Evolutionary conservation across 768 basidiomycete species (phyloP).

Genomic region (Panus rudis): DNA sequence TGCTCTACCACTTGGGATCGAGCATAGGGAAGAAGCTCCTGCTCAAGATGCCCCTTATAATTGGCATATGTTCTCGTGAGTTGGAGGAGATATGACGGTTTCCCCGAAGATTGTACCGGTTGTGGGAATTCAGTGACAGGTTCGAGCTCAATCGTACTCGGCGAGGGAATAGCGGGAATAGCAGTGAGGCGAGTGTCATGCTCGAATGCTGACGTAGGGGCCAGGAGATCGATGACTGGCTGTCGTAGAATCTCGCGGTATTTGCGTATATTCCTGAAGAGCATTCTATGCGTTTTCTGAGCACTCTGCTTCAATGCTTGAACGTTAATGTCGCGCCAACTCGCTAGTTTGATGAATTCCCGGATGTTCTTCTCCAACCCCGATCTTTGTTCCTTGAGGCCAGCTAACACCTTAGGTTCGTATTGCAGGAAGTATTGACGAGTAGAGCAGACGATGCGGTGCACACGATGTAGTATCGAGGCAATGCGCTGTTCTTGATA

Average conservation of each 20-base stretch:
- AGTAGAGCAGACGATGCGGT: slow-evolving; percentile 54
- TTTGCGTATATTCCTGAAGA: slow-evolving; percentile 87
- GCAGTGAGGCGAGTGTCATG: background rate
- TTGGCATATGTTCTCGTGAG: slow-evolving; percentile 43
- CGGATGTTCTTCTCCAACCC: slow-evolving; percentile 73
- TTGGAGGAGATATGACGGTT: slow-evolving; percentile 34
- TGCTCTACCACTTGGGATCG: slow-evolving; percentile 29
- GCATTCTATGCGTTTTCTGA: slow-evolving; percentile 79
- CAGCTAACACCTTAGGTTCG: slow-evolving; percentile 34
- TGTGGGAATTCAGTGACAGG: slow-evolving; percentile 1
- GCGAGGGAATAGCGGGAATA: background rate
- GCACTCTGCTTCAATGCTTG: slow-evolving; percentile 91
- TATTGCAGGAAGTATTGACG: slow-evolving; percentile 61
- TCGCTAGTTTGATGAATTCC: slow-evolving; percentile 88
- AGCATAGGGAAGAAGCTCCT: slow-evolving; percentile 37
- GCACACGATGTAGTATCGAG: slow-evolving; percentile 30
- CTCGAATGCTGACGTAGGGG: background rate
- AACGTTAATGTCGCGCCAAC: slow-evolving; percentile 97
- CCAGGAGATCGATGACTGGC: slow-evolving; percentile 43
- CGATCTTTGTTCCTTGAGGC: slow-evolving; percentile 49
- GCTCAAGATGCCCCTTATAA: slow-evolving; percentile 39
- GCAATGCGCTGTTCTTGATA: slow-evolving; percentile 19
- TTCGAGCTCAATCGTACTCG: background rate
- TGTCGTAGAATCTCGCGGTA: slow-evolving; percentile 86
- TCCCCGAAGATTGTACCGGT: background rate